These are phyloP conservation scores for Dendrobium nobile DNA, from an alignment of 106 monocot genomes.

Conservation along the genomic window DNA sequence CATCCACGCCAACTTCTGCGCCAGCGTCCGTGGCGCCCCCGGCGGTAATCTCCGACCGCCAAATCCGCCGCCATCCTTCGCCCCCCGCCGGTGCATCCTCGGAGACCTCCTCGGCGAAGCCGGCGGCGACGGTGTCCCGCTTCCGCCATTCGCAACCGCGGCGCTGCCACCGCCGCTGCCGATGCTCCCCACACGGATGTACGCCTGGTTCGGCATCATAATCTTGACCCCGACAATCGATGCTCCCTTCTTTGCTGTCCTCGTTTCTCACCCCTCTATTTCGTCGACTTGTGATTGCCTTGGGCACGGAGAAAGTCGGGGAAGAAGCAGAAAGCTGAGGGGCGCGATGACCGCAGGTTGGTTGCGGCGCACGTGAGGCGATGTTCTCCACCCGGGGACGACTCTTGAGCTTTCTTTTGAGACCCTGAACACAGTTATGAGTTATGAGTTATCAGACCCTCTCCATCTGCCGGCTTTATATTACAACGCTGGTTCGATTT, in stretches of 20 bases:
- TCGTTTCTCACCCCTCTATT: not conserved
- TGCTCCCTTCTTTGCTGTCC: not conserved
- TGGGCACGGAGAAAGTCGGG: not conserved
- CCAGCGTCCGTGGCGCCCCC: slow-evolving; percentile 16
- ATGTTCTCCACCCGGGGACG: not conserved
- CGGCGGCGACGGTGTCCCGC: slow-evolving; percentile 54
- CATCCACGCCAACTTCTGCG: slow-evolving; percentile 45
- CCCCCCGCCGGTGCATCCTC: slow-evolving; percentile 10
- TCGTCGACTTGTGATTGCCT: not conserved
- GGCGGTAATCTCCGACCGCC: slow-evolving; percentile 9
- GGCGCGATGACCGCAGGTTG: not conserved
- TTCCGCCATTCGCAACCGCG: slow-evolving; percentile 2
- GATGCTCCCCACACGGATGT: slow-evolving; percentile 47
- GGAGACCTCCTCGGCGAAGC: slow-evolving; percentile 47
- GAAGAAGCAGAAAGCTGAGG: not conserved
- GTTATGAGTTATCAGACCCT: not conserved
- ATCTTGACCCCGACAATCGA: not conserved
- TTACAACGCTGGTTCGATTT: not conserved
- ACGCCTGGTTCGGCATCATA: slow-evolving; percentile 26
- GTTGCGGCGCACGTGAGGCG: not conserved
- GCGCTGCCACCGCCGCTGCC: slow-evolving; percentile 23
- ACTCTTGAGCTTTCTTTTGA: not conserved
- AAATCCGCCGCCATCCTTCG: slow-evolving; percentile 10
- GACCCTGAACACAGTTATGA: not conserved
- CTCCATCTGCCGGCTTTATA: not conserved